Evolutionary conservation across 495 filamentous ascomycete species (phyloP), one percentile per base, ranked within the genome.

Genomic region (Chlorociboria aeruginascens): DNA sequence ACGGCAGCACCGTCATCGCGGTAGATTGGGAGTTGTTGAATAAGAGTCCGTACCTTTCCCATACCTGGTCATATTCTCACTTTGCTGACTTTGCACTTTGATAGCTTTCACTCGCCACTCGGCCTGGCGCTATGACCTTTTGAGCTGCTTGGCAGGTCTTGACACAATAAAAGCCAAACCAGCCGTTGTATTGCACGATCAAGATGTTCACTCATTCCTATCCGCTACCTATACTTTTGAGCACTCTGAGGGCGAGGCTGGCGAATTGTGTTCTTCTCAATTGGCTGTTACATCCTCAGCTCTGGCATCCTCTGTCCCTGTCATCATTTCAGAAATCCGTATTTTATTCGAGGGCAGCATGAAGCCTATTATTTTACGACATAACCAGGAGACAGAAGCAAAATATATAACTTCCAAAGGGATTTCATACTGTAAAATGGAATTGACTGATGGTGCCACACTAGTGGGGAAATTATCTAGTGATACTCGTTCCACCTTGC

Each of bases 1-100:
- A 88, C 53, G 69, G 69, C 10, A 79, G 81, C 35, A 73, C 78
- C 11, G 65, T 89, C 8, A 59, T 95, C 28, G 73, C 77, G 32
- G 81, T 90, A n/a, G 81, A 87, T 45, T 90, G 89, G 79, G 90
- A 96, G 59, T 70, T 95, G 31, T 65, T 86, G 50, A 81, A 79
- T 54, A 69, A 65, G 49, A 67, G 83, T 89, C 61, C 62, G 83
- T 64, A 36, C 12, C 20, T 25, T 25, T 25, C 4, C 20, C 37
- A 32, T 13, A 41, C 1, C 28, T 7, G 13, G 16, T 32, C 3
- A 43, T 17, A 12, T 40, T 12, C 30, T 44, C 38, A 59, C 33
- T 49, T n/a, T 56, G 29, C 35, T 59, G 6, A 29, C 48, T 35
- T 28, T 31, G 33, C 12, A 33, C 16, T 6, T 10, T 44, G 14